Evolutionary conservation across 2,329 filamentous ascomycete species (phyloP).

Genomic region (Colletotrichum noveboracense): DNA sequence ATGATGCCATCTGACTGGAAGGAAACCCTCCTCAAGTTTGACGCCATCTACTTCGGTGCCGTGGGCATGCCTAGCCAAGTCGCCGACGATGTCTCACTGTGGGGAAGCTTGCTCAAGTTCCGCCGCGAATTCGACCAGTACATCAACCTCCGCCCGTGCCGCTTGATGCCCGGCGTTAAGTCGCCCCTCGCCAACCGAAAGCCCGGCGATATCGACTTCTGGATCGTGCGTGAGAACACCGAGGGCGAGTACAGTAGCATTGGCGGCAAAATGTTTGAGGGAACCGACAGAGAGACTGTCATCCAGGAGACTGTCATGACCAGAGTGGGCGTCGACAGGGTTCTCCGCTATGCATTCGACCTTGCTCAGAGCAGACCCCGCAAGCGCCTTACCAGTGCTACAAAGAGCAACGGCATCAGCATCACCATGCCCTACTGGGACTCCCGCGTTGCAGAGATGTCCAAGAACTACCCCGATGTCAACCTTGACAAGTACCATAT

Average conservation of each 20-base stretch:
- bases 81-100: conserved; percentile 70
- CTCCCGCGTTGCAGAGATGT: conserved; percentile 61
- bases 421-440: conserved; percentile 75
- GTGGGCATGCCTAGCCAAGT: conserved; percentile 64
- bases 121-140: conserved; percentile 70
- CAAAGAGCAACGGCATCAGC: conserved; percentile 69
- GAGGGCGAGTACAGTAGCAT: conserved; percentile 72
- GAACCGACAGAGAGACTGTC: conserved; percentile 63
- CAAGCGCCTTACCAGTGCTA: conserved; percentile 66
- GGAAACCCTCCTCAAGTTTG: conserved; percentile 40
- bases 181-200: conserved; percentile 59
- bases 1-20: conserved; percentile 45
- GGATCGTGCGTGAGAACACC: conserved; percentile 70
- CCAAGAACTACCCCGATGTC: conserved; percentile 64
- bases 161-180: conserved; percentile 63
- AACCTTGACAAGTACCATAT: conserved; percentile 70
- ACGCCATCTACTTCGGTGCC: conserved; percentile 70
- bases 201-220: conserved; percentile 65
- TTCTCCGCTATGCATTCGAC: conserved; percentile 70
- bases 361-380: conserved; percentile 59
- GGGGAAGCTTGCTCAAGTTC: conserved; percentile 68
- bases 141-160: conserved; percentile 69
- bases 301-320: conserved; percentile 71
- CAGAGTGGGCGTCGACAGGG: conserved; percentile 60
- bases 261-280: conserved; percentile 64